Evolutionary conservation across 148 eudicot genomes (phyloP), one percentile per base, ranked within the genome.

Genomic region (Vaccinium macrocarpon): DNA sequence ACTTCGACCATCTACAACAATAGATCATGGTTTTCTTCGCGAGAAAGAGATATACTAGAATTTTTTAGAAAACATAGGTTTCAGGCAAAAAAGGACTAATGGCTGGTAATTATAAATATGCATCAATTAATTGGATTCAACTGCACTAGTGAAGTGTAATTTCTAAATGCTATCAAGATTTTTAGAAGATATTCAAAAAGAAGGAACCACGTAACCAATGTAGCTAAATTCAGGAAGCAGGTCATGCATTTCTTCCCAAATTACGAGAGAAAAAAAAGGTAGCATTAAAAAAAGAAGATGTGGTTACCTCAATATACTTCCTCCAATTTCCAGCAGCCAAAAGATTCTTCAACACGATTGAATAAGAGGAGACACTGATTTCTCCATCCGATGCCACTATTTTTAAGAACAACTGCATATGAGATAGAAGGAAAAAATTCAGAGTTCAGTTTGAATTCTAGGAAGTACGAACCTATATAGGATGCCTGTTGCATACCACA

Each of bases 311-410:
- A 11, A 94, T 79, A 82, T 95, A 95, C 88, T 95, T 97, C 88
- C 99, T 93, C 99, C 99, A 95, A 80, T 93, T 89, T 75, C 97
- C 98, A 76, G 97, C 92, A 80, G 91, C 94, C 89, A 97, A 87
- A 86, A 95, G 98, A 89, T 91, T 89, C 83, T 91, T 93, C 81
- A 97, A 84, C 86, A 97, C 86, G 82, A 95, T 83, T 51, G 94
- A 84, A 87, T 95, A 97, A 55, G 99, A 95, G 59, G 92, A 87
- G 53, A 87, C 86, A 78, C 80, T 89, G 79, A 95, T 88, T 83
- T 94, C 96, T n/a, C 87, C 90, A 83, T 94, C 96, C 27, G 92
- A 90, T 66, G 92, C 96, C 78, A 92, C 95, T 71, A 93, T 89
- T 92, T 93, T 95, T 84, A 91, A 94, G 86, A 91, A 97, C 29